Evolutionary conservation across 208 protist species (phyloP).

Genomic region (Acanthamoeba royreba): DNA sequence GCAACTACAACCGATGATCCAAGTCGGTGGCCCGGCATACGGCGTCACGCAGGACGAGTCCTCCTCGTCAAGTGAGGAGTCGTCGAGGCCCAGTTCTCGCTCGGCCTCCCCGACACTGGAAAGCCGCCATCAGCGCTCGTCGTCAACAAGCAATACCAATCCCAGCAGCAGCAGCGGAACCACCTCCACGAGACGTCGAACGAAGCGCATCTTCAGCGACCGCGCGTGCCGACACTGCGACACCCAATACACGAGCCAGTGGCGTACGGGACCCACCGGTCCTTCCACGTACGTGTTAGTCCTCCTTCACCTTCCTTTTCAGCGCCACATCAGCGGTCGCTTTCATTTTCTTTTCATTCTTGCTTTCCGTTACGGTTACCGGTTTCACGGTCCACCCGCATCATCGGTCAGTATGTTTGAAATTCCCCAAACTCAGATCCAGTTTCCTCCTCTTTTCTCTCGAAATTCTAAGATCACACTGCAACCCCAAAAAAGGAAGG

Average conservation of each 20-base stretch:
- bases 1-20: background rate
- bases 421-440: too few relatives aligned
- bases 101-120: background rate
- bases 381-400: background rate
- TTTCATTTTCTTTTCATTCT: background rate
- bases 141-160: background rate
- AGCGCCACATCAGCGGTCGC: too few relatives aligned
- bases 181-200: background rate
- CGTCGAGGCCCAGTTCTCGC: background rate
- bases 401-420: background rate
- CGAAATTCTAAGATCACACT: too few relatives aligned
- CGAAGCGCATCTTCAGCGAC: background rate
- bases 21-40: background rate
- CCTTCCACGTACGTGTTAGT: background rate
- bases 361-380: background rate
- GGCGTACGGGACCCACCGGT: background rate
- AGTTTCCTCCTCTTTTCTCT: too few relatives aligned
- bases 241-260: background rate
- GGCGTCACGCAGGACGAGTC: too few relatives aligned
- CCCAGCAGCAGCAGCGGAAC: background rate
- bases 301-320: too few relatives aligned
- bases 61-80: background rate
- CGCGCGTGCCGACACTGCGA: background rate
- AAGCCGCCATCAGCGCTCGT: background rate
- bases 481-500: too few relatives aligned